Conservation (phyloP, 2,329 filamentous ascomycete species). For the Aspergillus piperis region DNA sequence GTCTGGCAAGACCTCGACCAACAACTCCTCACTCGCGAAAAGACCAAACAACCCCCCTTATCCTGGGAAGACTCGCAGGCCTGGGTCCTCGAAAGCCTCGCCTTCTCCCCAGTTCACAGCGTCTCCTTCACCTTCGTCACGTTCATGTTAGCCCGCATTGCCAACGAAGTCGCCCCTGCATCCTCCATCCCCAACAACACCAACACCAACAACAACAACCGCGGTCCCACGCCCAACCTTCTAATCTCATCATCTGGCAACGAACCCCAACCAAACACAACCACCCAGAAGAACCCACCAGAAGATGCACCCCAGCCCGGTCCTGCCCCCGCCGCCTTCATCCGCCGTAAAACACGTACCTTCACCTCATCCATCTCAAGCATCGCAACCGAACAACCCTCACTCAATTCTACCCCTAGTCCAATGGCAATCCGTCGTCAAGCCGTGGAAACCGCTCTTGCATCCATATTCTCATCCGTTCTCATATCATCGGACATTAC, state of each 20-base stretch:
- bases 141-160: slow-evolving; percentile 67
- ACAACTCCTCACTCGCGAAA: slow-evolving; percentile 54
- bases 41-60: slow-evolving; percentile 49
- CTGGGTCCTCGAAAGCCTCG: slow-evolving; percentile 72
- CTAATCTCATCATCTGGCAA: slow-evolving; percentile 6
- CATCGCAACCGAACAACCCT: slow-evolving; percentile 31
- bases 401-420: slow-evolving; percentile 33
- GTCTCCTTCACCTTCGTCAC: slow-evolving; percentile 88
- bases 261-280: slow-evolving; percentile 10
- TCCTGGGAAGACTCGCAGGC: slow-evolving; percentile 59
- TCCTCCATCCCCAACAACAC: slow-evolving; percentile 20
- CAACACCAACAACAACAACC: background rate
- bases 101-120: slow-evolving; percentile 73
- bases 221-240: slow-evolving; percentile 5
- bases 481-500: slow-evolving; percentile 58
- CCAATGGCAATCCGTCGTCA: slow-evolving; percentile 57
- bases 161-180: slow-evolving; percentile 55
- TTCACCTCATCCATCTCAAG: slow-evolving; percentile 28
- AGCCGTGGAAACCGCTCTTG: slow-evolving; percentile 62
- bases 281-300: background rate
- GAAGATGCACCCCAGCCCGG: slow-evolving; percentile 13
- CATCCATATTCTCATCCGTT: slow-evolving; percentile 64
- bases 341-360: slow-evolving; percentile 31
- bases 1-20: slow-evolving; percentile 72
- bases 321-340: slow-evolving; percentile 29